These are phyloP conservation scores for Citropsis articulata DNA, from an alignment of 345 rosid species.

Conservation along the genomic window DNA sequence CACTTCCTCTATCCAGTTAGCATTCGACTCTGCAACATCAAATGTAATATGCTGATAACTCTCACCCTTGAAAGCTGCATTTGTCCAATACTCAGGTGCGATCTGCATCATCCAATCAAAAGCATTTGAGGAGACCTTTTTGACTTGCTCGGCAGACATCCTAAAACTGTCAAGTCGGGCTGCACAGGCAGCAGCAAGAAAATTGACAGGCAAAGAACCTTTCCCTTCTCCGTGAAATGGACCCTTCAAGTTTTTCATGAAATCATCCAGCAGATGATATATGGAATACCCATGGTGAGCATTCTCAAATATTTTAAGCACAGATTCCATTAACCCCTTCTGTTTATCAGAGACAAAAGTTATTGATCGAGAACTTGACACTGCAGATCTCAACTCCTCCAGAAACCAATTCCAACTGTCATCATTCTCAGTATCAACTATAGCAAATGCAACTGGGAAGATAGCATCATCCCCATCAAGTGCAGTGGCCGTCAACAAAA, in stretches of 20 bases:
- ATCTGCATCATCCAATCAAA: constrained; percentile 82
- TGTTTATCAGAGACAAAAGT: constrained; percentile 81
- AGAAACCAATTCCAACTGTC: constrained; percentile 87
- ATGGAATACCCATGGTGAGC: constrained; percentile 70
- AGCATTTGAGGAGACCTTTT: constrained; percentile 58
- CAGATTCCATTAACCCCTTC: constrained; percentile 55
- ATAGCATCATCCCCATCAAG: constrained; percentile 76
- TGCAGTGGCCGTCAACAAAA: constrained; percentile 73
- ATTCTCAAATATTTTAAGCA: constrained; percentile 63
- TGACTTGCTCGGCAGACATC: constrained; percentile 56
- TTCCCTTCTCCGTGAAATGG: constrained; percentile 88
- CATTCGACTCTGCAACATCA: constrained; percentile 54
- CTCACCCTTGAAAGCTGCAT: constrained; percentile 70
- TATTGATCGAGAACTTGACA: constrained; percentile 49
- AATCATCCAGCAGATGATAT: constrained; percentile 69
- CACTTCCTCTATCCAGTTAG: constrained; percentile 71
- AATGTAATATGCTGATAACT: constrained; percentile 55
- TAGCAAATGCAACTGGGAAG: constrained; percentile 76
- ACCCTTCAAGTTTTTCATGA: constrained; percentile 62
- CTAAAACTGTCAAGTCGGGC: constrained; percentile 57
- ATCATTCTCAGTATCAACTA: constrained; percentile 72
- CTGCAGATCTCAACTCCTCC: constrained; percentile 58
- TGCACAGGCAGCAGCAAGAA: constrained; percentile 78
- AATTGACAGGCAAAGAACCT: constrained; percentile 53
- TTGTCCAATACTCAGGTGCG: constrained; percentile 68